phyloP scores from a whole-genome alignment of 345 rosid genomes.

The Eucalyptus sp. region DNA sequence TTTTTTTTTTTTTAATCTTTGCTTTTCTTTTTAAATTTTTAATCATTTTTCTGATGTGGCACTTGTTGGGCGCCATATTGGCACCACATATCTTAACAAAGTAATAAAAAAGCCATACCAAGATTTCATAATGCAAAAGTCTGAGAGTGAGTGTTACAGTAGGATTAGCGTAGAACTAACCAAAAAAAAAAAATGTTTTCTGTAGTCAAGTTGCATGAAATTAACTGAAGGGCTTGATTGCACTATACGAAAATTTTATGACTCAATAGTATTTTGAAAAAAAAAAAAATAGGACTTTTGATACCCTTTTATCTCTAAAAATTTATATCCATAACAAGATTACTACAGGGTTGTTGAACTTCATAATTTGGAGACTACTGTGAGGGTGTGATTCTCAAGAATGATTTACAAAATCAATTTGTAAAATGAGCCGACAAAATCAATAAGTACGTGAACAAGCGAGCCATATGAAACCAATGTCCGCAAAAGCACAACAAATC shows the following conservation, averaged over 20 bases:
- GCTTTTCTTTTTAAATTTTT: background rate
- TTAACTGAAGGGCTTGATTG: background rate
- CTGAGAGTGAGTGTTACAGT: too few relatives aligned
- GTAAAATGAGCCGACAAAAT: background rate
- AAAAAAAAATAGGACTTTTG: background rate
- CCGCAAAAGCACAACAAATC: background rate
- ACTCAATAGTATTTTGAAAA: accelerated
- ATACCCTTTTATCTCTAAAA: background rate
- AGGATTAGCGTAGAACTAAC: too few relatives aligned
- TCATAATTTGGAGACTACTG: background rate
- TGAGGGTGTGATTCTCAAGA: background rate
- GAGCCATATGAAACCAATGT: background rate
- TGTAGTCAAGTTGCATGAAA: background rate
- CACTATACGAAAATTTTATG: accelerated
- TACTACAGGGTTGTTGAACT: background rate
- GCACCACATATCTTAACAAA: background rate
- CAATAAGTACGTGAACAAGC: background rate
- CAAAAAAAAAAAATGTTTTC: too few relatives aligned
- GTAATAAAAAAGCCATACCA: background rate
- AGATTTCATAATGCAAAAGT: too few relatives aligned
- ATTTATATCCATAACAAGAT: background rate
- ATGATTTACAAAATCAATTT: background rate
- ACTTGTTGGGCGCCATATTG: background rate
- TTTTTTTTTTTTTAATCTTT: background rate
- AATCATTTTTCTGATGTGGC: background rate